Evolutionary conservation across 257 asterid species (phyloP).

Genomic region (Solanum virginianum): DNA sequence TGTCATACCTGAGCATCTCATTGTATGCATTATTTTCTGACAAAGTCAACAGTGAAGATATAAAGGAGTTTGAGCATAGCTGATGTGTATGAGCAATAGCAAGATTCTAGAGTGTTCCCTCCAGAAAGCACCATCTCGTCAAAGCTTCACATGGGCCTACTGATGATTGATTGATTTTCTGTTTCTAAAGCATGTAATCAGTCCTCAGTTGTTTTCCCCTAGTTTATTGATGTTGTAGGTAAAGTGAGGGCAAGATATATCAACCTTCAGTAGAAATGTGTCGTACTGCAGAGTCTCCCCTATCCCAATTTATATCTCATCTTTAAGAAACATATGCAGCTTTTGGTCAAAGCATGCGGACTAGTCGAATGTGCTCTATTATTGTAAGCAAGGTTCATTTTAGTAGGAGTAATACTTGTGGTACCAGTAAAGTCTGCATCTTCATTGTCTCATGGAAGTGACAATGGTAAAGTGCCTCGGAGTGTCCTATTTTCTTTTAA

Average conservation of each 20-base stretch:
- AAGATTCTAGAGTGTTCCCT: not conserved
- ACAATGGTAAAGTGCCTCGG: not conserved
- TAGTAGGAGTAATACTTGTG: not conserved
- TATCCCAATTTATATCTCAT: not conserved
- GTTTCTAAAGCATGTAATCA: not conserved
- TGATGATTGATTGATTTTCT: not conserved
- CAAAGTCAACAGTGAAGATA: conserved; percentile 2
- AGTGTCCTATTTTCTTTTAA: not conserved
- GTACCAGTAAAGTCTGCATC: not conserved
- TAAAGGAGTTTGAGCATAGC: not conserved
- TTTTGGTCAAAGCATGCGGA: not conserved
- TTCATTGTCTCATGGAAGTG: not conserved
- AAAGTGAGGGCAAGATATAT: not conserved
- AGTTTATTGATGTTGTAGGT: not conserved
- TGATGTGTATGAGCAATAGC: not conserved
- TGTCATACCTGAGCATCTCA: not conserved
- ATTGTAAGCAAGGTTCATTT: not conserved
- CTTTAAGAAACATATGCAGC: not conserved
- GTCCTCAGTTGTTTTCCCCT: not conserved
- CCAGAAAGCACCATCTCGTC: not conserved
- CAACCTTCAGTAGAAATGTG: not conserved
- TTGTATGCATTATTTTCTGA: not conserved
- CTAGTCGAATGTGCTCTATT: not conserved
- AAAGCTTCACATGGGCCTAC: not conserved
- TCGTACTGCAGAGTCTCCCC: not conserved